Evolutionary conservation across 2,329 filamentous ascomycete genomes (phyloP).

Genomic region (Xylaria sp.): DNA sequence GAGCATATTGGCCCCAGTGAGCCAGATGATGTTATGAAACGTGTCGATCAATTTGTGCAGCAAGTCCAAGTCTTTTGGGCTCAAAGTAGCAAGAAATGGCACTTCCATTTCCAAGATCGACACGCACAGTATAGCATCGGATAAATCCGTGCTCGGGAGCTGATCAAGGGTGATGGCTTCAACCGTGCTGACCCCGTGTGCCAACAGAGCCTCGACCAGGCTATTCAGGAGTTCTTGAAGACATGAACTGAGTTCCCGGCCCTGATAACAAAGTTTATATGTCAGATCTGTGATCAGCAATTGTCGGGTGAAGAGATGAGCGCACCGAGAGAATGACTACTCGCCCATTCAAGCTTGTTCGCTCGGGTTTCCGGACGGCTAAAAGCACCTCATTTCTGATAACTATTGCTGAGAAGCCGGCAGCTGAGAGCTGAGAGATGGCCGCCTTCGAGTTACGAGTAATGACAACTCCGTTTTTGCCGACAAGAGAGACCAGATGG

Average conservation of each 20-base stretch:
- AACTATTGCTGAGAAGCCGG: too few relatives aligned
- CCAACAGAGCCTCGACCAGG: neutral
- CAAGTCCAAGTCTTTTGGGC: constrained; percentile 4
- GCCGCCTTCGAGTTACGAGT: too few relatives aligned
- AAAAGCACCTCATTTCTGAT: too few relatives aligned
- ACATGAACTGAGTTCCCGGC: neutral
- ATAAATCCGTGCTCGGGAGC: neutral
- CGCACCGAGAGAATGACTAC: too few relatives aligned
- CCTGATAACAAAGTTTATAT: neutral
- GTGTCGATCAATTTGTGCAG: constrained; percentile 22
- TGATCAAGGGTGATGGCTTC: neutral
- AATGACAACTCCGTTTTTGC: too few relatives aligned
- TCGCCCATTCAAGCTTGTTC: too few relatives aligned
- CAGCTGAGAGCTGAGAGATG: too few relatives aligned
- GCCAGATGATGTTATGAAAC: constrained; percentile 27
- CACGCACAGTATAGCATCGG: constrained; percentile 10
- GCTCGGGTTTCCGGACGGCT: too few relatives aligned
- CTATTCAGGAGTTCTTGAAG: neutral
- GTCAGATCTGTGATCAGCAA: neutral
- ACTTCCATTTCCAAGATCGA: constrained; percentile 28
- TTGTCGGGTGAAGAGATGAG: too few relatives aligned
- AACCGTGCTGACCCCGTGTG: neutral
- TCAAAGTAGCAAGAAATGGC: constrained; percentile 25
- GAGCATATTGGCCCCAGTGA: constrained; percentile 36
- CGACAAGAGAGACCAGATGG: too few relatives aligned